These are phyloP conservation scores for Leavenworthia alabamica DNA, from an alignment of 345 rosid species.

Conservation along the genomic window DNA sequence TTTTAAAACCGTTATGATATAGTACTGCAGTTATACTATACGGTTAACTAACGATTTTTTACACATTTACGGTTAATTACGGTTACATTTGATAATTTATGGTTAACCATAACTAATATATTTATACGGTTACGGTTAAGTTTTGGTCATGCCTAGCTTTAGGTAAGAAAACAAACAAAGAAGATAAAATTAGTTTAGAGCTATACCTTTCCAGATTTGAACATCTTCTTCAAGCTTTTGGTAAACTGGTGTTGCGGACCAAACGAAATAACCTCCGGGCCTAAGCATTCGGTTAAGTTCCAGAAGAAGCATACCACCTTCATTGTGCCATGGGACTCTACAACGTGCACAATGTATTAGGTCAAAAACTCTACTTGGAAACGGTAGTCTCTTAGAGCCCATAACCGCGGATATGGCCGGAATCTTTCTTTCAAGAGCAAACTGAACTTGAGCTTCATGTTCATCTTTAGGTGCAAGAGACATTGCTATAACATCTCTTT, in stretches of 20 bases:
- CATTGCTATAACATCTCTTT: conserved; percentile 82
- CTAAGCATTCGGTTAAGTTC: conserved; percentile 82
- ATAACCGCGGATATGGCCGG: conserved; percentile 95
- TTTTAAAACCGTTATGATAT: no score
- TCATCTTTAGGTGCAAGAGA: conserved; percentile 99
- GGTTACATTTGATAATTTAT: no score
- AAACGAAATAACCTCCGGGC: conserved; percentile 85
- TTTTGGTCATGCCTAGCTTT: no score
- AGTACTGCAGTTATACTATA: no score
- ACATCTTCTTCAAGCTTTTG: conserved; percentile 65
- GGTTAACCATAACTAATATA: no score
- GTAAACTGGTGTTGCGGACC: conserved; percentile 98
- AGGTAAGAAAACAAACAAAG: no score
- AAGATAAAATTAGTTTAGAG: not conserved
- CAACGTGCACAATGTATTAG: conserved; percentile 88
- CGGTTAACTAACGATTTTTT: no score
- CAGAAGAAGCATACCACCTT: conserved; percentile 72
- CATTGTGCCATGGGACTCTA: conserved; percentile 91
- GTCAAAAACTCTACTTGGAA: conserved; percentile 88
- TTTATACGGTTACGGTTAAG: no score
- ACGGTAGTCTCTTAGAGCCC: conserved; percentile 87
- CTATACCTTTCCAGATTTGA: conserved; percentile 78
- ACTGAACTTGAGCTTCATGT: conserved; percentile 95
- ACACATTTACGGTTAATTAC: no score
- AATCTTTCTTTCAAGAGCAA: conserved; percentile 91